phyloP scores from a whole-genome alignment of 2,329 filamentous ascomycete species.

The Lithohypha guttulata region DNA sequence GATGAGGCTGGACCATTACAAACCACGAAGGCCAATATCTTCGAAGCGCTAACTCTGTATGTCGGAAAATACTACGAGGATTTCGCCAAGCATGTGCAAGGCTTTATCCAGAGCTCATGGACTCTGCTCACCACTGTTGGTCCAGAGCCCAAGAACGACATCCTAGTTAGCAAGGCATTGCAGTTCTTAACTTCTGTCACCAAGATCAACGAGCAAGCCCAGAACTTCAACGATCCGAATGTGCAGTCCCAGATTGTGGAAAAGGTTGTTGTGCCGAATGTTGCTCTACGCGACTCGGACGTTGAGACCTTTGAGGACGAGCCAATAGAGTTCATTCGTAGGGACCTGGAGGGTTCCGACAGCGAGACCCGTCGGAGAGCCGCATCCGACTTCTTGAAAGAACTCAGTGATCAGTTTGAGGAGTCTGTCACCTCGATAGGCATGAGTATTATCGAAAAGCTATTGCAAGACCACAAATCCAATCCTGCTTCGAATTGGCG shows the following conservation, averaged over 20 bases:
- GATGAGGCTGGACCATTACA: constrained; percentile 75
- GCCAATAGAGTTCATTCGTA: constrained; percentile 93
- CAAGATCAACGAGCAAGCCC: constrained; percentile 63
- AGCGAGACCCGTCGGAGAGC: constrained; percentile 85
- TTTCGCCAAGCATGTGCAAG: constrained; percentile 66
- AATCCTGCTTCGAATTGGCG: constrained; percentile 69
- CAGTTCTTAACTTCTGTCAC: constrained; percentile 90
- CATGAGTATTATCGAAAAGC: constrained; percentile 74
- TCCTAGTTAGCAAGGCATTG: constrained; percentile 83
- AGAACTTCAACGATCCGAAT: constrained; percentile 71
- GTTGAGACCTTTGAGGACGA: constrained; percentile 96
- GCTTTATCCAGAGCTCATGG: constrained; percentile 87
- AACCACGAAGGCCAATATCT: constrained; percentile 84
- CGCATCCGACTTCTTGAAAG: constrained; percentile 85
- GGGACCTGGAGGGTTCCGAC: constrained; percentile 91
- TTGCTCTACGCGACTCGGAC: constrained; percentile 83
- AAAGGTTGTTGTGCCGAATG: constrained; percentile 89
- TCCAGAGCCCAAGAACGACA: constrained; percentile 82
- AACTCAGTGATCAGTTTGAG: constrained; percentile 83
- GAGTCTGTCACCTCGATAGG: constrained; percentile 76
- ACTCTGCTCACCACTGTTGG: constrained; percentile 78
- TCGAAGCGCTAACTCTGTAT: constrained; percentile 79
- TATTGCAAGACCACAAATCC: constrained; percentile 63
- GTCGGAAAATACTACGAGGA: constrained; percentile 93
- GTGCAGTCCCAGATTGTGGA: constrained; percentile 81